Evolutionary conservation across 768 basidiomycete genomes (phyloP).

Genomic region (Psilocybe sp.): DNA sequence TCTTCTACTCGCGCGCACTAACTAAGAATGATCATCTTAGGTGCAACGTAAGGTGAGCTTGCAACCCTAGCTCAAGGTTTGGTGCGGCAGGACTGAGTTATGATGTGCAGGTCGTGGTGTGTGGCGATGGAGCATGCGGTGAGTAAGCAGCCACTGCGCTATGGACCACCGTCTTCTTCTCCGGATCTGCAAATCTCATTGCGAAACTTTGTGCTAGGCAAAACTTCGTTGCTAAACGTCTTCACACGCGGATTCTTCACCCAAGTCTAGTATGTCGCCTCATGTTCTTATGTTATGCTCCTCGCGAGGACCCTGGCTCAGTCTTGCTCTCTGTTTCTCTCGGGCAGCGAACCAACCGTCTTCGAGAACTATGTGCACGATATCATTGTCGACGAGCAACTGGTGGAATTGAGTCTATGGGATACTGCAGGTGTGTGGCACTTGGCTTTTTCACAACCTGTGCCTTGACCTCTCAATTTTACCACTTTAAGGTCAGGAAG

Average conservation of each 20-base stretch:
- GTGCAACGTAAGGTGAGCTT: slow-evolving; percentile 44
- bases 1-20: not conserved
- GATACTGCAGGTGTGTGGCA: slow-evolving; percentile 84
- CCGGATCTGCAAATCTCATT: slow-evolving; percentile 12
- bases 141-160: slow-evolving; percentile 21
- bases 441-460: not conserved
- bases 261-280: slow-evolving; percentile 74
- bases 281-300: not conserved
- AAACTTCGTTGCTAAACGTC: slow-evolving; percentile 84
- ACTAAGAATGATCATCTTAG: slow-evolving; percentile 21
- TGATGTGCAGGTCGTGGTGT: slow-evolving; percentile 65
- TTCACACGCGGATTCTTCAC: slow-evolving; percentile 93
- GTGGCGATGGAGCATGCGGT: slow-evolving; percentile 97
- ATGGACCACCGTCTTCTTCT: not conserved
- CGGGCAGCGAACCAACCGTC: slow-evolving; percentile 80
- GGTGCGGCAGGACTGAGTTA: slow-evolving; percentile 6
- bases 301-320: not conserved
- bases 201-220: slow-evolving; percentile 43
- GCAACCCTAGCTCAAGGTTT: not conserved
- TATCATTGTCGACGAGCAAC: slow-evolving; percentile 79
- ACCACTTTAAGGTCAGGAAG: slow-evolving; percentile 73
- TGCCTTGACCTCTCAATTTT: not conserved
- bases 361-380: slow-evolving; percentile 98
- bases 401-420: slow-evolving; percentile 92
- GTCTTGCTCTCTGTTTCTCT: not conserved